Percentiles rank a stretch among this genome's conserved stretches.
Evolutionary conservation across 2,329 filamentous ascomycete species (phyloP).

Genomic region (Colletotrichum aenigma): DNA sequence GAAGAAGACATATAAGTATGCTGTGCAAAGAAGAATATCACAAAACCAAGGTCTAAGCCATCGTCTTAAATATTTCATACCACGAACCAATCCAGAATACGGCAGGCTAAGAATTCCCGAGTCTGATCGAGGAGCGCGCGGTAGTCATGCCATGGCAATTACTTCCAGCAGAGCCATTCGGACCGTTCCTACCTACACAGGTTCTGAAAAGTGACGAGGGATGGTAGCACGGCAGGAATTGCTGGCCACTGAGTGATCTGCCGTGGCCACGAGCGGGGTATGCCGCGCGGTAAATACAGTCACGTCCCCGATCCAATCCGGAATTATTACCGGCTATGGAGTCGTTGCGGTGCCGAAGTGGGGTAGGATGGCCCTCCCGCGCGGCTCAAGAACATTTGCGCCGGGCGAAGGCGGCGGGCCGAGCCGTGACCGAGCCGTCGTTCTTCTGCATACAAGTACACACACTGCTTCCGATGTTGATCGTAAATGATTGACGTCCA

Average conservation of each 20-base stretch:
- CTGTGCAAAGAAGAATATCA: too few relatives aligned
- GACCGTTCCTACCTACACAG: background rate
- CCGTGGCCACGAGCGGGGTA: background rate
- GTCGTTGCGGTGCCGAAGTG: background rate
- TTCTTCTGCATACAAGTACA: background rate
- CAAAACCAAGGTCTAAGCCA: background rate
- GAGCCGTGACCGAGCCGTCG: background rate
- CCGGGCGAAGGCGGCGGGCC: background rate
- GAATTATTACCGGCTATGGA: background rate
- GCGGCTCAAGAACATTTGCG: background rate
- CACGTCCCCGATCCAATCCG: background rate
- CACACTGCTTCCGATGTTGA: background rate
- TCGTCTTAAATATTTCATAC: rapidly evolving
- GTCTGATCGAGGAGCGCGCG: background rate
- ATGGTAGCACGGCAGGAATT: background rate
- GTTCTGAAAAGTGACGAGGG: background rate
- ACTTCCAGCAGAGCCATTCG: background rate
- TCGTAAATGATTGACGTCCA: background rate
- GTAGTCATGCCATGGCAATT: background rate
- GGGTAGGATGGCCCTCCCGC: background rate
- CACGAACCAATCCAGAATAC: rapidly evolving
- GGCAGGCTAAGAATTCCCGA: rapidly evolving
- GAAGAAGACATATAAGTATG: too few relatives aligned
- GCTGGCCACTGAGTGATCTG: background rate
- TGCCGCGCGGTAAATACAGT: background rate